Percentiles rank a stretch among this genome's conserved stretches.
Conservation (phyloP, 2,329 filamentous ascomycete genomes). For the Fusarium siculi region DNA sequence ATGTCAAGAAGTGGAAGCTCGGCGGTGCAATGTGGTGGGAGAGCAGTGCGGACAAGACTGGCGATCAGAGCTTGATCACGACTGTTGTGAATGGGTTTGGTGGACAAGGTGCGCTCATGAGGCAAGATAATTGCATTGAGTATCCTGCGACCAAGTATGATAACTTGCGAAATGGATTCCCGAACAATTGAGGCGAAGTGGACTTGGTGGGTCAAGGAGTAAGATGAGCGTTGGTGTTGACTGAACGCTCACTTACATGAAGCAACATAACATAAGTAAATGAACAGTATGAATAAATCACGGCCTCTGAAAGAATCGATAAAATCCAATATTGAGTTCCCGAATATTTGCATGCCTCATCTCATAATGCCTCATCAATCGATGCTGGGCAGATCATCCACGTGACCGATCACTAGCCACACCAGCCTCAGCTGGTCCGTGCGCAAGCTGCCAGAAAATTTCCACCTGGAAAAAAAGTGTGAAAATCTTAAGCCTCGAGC, state of each 20-base stretch:
- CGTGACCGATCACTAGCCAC: conserved; percentile 32
- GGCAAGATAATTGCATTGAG: conserved; percentile 66
- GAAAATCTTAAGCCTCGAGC: conserved; percentile 47
- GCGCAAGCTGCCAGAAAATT: conserved; percentile 49
- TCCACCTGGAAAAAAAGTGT: conserved; percentile 48
- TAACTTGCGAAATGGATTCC: conserved; percentile 70
- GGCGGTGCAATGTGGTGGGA: conserved; percentile 99
- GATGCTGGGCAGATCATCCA: neutral
- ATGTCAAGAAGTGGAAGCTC: conserved; percentile 72
- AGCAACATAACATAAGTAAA: neutral
- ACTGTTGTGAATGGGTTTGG: conserved; percentile 71
- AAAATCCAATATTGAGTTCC: neutral
- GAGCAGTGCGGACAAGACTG: conserved; percentile 78
- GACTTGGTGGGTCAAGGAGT: neutral
- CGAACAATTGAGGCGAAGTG: conserved; percentile 51
- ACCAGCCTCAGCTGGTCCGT: conserved; percentile 40
- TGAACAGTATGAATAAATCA: neutral
- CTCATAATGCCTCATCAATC: neutral
- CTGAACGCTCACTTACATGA: neutral
- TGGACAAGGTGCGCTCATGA: conserved; percentile 61
- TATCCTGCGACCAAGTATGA: conserved; percentile 77
- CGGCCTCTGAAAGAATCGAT: neutral
- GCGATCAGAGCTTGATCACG: conserved; percentile 73
- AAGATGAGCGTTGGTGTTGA: neutral
- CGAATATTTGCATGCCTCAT: no score